Conservation (phyloP, 2,329 filamentous ascomycete species). For the Cercospora zeae-maydis region DNA sequence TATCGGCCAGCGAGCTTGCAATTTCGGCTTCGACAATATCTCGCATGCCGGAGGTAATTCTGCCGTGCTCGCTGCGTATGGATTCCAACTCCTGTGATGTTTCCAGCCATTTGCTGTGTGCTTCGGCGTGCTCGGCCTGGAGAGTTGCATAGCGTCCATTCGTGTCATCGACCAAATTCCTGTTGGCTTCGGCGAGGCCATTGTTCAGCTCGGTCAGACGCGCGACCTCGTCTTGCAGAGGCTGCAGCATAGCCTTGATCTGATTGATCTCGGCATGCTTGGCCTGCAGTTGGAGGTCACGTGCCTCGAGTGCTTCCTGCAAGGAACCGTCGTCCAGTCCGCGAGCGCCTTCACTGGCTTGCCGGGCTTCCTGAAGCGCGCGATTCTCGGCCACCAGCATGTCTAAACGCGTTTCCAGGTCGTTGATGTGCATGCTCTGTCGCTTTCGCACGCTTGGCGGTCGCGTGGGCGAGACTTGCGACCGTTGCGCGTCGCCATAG, state of each 20-base stretch:
- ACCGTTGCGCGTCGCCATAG: slow-evolving; percentile 84
- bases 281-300: slow-evolving; percentile 69
- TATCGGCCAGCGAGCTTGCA: slow-evolving; percentile 65
- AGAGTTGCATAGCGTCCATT: slow-evolving; percentile 66
- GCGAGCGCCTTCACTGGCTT: slow-evolving; percentile 16
- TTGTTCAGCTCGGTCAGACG: slow-evolving; percentile 80
- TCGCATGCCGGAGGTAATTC: slow-evolving; percentile 61
- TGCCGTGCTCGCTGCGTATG: slow-evolving; percentile 60
- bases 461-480: slow-evolving; percentile 83
- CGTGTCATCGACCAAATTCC: slow-evolving; percentile 70
- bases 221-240: slow-evolving; percentile 75
- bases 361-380: slow-evolving; percentile 63
- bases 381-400: slow-evolving; percentile 83
- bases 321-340: slow-evolving; percentile 47
- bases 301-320: slow-evolving; percentile 56
- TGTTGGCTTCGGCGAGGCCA: slow-evolving; percentile 71
- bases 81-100: slow-evolving; percentile 67
- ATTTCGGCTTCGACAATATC: slow-evolving; percentile 60
- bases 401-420: slow-evolving; percentile 82
- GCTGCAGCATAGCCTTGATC: slow-evolving; percentile 67
- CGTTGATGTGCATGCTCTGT: slow-evolving; percentile 91
- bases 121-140: slow-evolving; percentile 59
- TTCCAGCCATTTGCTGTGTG: slow-evolving; percentile 52
- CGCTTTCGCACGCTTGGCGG: slow-evolving; percentile 94
- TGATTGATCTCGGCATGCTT: slow-evolving; percentile 83